phyloP scores from a whole-genome alignment of 2,329 filamentous ascomycete species.

The Aureobasidium sp. region DNA sequence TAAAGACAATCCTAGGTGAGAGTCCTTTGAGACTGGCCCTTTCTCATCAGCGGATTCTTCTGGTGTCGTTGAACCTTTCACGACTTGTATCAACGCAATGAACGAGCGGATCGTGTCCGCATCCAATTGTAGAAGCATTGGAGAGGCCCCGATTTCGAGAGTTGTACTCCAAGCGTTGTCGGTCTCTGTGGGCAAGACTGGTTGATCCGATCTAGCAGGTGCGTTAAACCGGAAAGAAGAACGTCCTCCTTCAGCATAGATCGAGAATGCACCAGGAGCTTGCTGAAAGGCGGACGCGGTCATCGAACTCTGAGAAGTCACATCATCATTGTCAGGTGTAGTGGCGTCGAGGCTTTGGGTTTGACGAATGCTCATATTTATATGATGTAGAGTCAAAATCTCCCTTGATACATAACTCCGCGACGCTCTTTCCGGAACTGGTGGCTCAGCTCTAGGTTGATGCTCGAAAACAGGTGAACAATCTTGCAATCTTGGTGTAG shows the following conservation, averaged over 20 bases:
- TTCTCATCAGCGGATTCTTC: not conserved
- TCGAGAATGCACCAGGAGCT: slow-evolving; percentile 43
- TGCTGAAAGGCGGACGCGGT: slow-evolving; percentile 19
- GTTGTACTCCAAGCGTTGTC: not conserved
- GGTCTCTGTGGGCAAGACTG: not conserved
- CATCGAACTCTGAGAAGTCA: slow-evolving; percentile 2
- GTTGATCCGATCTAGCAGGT: not conserved
- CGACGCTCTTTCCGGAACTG: slow-evolving; percentile 12
- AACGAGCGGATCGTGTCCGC: slow-evolving; percentile 1
- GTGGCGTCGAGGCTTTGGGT: not conserved
- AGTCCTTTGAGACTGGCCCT: not conserved
- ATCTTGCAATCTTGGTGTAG: not conserved
- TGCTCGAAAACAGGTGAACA: not conserved
- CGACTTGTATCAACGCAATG: not conserved
- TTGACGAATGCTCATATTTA: not conserved
- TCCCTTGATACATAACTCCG: slow-evolving; percentile 1
- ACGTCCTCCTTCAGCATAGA: slow-evolving; percentile 34
- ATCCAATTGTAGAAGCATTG: not conserved
- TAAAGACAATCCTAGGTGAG: not conserved
- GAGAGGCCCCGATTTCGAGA: not conserved
- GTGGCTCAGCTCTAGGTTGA: not conserved
- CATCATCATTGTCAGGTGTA: not conserved
- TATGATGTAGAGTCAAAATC: not conserved
- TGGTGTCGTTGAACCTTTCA: not conserved
- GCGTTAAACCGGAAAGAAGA: slow-evolving; percentile 4